Conservation (phyloP, 2,329 filamentous ascomycete genomes). For the Diaporthe sp. region DNA sequence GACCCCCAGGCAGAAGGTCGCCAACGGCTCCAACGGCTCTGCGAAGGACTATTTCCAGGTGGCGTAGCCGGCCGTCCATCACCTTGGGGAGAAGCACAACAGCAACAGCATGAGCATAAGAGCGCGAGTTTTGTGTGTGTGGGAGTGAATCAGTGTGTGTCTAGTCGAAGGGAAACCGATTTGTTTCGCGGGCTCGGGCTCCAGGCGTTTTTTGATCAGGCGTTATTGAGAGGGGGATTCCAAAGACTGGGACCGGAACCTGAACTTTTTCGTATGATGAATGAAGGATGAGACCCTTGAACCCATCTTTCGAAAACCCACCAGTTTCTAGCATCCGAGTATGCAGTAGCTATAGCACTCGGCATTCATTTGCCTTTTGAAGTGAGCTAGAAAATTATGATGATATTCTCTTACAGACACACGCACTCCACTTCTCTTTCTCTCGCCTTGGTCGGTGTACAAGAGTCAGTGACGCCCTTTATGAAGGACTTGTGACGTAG, state of each 20-base stretch:
- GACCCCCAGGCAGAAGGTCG: conserved; percentile 30
- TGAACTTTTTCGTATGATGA: conserved; percentile 18
- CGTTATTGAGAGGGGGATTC: conserved; percentile 17
- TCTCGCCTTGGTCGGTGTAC: background rate
- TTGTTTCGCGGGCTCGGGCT: background rate
- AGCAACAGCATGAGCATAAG: background rate
- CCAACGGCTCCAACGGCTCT: background rate
- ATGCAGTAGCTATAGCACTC: conserved; percentile 1
- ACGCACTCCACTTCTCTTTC: no score
- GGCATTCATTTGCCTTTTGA: background rate
- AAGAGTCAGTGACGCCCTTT: background rate
- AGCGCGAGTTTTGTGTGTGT: conserved; percentile 10
- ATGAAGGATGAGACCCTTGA: conserved; percentile 16
- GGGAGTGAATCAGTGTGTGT: no score
- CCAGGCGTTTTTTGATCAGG: conserved; percentile 14
- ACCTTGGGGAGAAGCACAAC: background rate
- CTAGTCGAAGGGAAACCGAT: background rate
- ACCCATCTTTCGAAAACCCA: background rate
- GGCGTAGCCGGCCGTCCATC: background rate
- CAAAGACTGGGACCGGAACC: background rate
- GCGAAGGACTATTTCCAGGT: conserved; percentile 17
- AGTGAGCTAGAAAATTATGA: background rate
- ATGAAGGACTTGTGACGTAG: background rate
- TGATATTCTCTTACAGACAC: background rate
- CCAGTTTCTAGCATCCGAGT: background rate